phyloP scores from a whole-genome alignment of 805 yeast genomes.

The Zygotorulaspora danielsina region DNA sequence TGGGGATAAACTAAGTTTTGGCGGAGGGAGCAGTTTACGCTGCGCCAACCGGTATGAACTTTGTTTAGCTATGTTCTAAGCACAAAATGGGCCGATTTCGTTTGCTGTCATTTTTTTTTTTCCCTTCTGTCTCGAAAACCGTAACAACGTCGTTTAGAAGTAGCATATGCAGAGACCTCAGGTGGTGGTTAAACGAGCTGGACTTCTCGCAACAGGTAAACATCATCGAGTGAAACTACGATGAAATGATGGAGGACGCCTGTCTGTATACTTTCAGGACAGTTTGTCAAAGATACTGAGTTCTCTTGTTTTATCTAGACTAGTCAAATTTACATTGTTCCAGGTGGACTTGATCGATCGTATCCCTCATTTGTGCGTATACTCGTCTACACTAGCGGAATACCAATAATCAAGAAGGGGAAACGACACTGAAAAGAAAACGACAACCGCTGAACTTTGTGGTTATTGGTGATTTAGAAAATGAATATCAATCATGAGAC shows the following conservation, averaged over 20 bases:
- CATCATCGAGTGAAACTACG: constrained; percentile 3
- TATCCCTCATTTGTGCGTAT: not conserved
- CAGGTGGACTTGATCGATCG: too few species aligned
- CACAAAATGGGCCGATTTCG: constrained; percentile 1
- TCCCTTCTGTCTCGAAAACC: not conserved
- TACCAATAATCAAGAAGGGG: too few species aligned
- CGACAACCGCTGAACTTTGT: too few species aligned
- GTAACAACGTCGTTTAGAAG: constrained; percentile 1
- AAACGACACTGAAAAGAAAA: too few species aligned
- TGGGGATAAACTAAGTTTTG: too few species aligned
- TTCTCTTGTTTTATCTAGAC: too few species aligned
- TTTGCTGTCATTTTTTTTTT: constrained; percentile 2
- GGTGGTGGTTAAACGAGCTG: constrained; percentile 13
- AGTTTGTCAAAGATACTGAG: not conserved
- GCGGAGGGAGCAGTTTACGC: too few species aligned
- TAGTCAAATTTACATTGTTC: too few species aligned
- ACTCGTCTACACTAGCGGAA: too few species aligned
- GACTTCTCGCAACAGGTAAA: constrained; percentile 9
- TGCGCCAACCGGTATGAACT: too few species aligned
- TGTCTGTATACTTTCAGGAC: not conserved
- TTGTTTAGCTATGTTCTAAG: too few species aligned
- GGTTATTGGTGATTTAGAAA: not conserved
- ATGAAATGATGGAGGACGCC: constrained; percentile 1
- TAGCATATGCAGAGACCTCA: constrained; percentile 5
- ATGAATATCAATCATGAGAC: constrained; percentile 1